These are phyloP conservation scores for Hypoxylon sp. DNA, from an alignment of 2,329 filamentous ascomycete genomes.

Conservation along the genomic window DNA sequence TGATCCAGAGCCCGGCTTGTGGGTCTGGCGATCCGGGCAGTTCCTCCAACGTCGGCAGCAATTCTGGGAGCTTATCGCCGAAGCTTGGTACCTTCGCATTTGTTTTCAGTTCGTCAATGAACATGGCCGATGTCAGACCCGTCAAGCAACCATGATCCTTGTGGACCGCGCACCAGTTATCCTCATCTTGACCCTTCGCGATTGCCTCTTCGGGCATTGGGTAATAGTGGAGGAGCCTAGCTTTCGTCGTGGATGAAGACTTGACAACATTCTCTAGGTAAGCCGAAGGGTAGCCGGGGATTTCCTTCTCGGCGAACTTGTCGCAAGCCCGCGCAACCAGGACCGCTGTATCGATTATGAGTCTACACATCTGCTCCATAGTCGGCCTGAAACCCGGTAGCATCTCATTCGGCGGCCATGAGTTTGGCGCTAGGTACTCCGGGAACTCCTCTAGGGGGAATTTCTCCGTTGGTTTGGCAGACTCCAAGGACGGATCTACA, in stretches of 20 bases:
- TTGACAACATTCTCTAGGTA: slow-evolving; percentile 91
- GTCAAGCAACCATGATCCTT: slow-evolving; percentile 95
- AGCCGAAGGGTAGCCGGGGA: slow-evolving; percentile 80
- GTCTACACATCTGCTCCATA: slow-evolving; percentile 80
- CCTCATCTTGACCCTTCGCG: slow-evolving; percentile 67
- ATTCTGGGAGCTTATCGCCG: slow-evolving; percentile 51
- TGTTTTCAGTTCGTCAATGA: slow-evolving; percentile 79
- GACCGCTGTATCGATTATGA: slow-evolving; percentile 91
- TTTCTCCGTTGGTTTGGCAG: slow-evolving; percentile 71
- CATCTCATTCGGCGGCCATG: slow-evolving; percentile 81
- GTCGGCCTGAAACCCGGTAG: slow-evolving; percentile 82
- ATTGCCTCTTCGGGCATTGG: slow-evolving; percentile 67
- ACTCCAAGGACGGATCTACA: slow-evolving; percentile 73
- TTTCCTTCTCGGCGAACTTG: slow-evolving; percentile 83
- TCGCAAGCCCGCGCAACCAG: slow-evolving; percentile 94
- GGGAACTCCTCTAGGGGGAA: slow-evolving; percentile 77
- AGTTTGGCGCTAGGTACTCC: slow-evolving; percentile 90
- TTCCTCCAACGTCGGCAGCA: slow-evolving; percentile 74
- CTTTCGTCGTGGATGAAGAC: slow-evolving; percentile 90
- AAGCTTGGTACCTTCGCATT: slow-evolving; percentile 56
- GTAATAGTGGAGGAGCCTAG: slow-evolving; percentile 93
- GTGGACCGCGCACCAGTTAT: slow-evolving; percentile 95
- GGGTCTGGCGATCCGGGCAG: slow-evolving; percentile 84
- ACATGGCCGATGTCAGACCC: slow-evolving; percentile 95
- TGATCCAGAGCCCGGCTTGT: slow-evolving; percentile 92